Evolutionary conservation across 208 protist species (phyloP), one percentile per base, ranked within the genome.

Genomic region (Leishmania guyanensis): DNA sequence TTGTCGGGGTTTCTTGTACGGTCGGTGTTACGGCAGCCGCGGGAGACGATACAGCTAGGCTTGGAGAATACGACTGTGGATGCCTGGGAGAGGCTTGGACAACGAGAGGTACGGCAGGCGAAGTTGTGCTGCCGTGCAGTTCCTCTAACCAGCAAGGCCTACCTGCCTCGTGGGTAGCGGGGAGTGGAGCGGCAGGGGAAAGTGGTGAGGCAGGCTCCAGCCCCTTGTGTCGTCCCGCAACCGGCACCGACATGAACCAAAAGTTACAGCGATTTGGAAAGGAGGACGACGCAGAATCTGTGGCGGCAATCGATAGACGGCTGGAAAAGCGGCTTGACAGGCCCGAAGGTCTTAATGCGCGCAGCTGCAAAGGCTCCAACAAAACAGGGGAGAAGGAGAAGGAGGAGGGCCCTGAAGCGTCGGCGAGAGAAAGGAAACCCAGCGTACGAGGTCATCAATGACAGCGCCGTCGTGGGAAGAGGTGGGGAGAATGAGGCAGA

Each of bases 221-320:
- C 43, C 82, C 82, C 60, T 86, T 86, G 17, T 78, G 77, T 22
- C 82, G 78, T 2, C 82, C 82, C 6, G 82, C 82, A 29, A 86
- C 66, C 8, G 82, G 82, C 9, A 77, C 78, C 14, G 82, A 75
- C 82, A 86, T 86, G 39, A 53, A 29, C 17, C 69, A 22, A 14
- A 20, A 17, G 16, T 26, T n/a, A n/a, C 3, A 16, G 12, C 26
- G 69, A 29, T 73, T 20, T 73, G 20, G 48, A 51, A 29, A 33
- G 29, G 3, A 2, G 1, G 26, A 60, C 0, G 26, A 36, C 26
- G 33, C 46, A 53, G 9, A 51, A 66, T 16, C 20, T 9, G 16
- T 22, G 16, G 20, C 22, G 3, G 0, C 20, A 50, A 48, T 50
- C 66, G 10, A 16, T 51, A 1, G 22, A 5, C 33, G 5, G 69